Base-by-base conservation (phyloP, 1,284 basidiomycete genomes). In the Pascua guehoae region DNA sequence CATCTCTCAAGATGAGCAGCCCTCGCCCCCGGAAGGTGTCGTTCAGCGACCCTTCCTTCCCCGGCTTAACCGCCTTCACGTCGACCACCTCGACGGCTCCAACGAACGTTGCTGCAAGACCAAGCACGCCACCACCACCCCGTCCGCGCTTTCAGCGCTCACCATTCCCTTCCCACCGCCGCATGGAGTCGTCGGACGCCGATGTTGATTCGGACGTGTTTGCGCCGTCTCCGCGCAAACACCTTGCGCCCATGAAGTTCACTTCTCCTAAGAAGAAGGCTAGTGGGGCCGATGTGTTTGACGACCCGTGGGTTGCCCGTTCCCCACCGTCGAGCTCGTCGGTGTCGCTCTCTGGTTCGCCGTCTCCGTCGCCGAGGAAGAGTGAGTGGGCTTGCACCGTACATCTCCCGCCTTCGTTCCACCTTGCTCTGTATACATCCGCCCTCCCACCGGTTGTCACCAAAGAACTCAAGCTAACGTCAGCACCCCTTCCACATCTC, bases 1-100 rank as follows among this genome's bases (percentile, higher is more conserved):
- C 24, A 7, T 32, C 7, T 3, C 24, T 32, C 24, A 32, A 32
- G 24, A 32, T 32, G 24, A 32, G 24, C 24, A 32, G 24, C 24
- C 7, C 41, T 8, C 42, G 54, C 8, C 47, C 56, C 41, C 56
- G 56, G 15, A 39, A 57, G 42, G 56, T 57, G 37, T 57, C 56
- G 8, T 53, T 57, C 39, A 49, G 24, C 24, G 24, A 32, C 24
- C 24, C 24, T 32, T 32, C 24, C 24, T 32, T 32, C 24, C 7
- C 24, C 4, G 39, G 16, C 32, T 36, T 47, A 36, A n/a, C 45
- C 12, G 8, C 15, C 51, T 4, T 17, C 7, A 47, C 43, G 8
- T 9, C 42, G 11, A 9, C 42, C 5, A 36, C 45, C 4, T 36
- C 45, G 4, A 36, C 45, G 2, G 32, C 36, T 1, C 7, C 17